phyloP scores from a whole-genome alignment of 352 stramenopile species.

The Pythium rhizo-oryzae region DNA sequence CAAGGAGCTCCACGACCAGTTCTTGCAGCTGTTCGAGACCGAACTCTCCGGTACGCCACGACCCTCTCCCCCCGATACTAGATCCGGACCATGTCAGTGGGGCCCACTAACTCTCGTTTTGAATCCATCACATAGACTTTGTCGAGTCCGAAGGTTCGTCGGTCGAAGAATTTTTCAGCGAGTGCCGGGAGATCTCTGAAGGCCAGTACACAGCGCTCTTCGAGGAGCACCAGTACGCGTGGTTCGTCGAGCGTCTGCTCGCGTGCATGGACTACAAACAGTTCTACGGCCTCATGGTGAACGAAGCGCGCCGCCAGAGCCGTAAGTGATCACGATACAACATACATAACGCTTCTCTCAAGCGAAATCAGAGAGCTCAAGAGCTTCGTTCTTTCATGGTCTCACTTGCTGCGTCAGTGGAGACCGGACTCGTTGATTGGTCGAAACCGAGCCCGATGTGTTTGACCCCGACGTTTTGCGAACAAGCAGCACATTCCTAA shows the following conservation, averaged over 20 bases:
- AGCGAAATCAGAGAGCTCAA: not conserved
- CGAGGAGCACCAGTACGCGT: constrained; percentile 68
- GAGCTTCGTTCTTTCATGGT: no score
- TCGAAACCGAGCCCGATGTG: not conserved
- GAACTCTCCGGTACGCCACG: constrained; percentile 50
- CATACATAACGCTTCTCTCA: no score
- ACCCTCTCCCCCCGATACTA: not conserved
- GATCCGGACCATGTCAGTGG: not conserved
- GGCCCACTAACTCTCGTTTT: no score
- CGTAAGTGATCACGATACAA: constrained; percentile 44
- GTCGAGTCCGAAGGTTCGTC: constrained; percentile 66
- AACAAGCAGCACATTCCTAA: no score
- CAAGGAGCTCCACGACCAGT: constrained; percentile 77
- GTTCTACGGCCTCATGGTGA: constrained; percentile 82
- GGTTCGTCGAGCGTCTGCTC: constrained; percentile 79
- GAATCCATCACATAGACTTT: constrained; percentile 48
- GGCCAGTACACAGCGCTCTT: constrained; percentile 67
- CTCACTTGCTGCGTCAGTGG: not conserved
- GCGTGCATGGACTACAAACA: constrained; percentile 85
- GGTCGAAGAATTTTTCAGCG: constrained; percentile 68
- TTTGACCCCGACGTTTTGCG: no score
- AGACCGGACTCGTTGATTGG: not conserved
- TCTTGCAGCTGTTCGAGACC: constrained; percentile 72
- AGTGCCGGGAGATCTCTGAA: constrained; percentile 66
- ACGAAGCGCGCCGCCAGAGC: constrained; percentile 67